Evolutionary conservation across 179 eudicot genomes (phyloP), one percentile per base, ranked within the genome.

Genomic region (Amaranthus tricolor): DNA sequence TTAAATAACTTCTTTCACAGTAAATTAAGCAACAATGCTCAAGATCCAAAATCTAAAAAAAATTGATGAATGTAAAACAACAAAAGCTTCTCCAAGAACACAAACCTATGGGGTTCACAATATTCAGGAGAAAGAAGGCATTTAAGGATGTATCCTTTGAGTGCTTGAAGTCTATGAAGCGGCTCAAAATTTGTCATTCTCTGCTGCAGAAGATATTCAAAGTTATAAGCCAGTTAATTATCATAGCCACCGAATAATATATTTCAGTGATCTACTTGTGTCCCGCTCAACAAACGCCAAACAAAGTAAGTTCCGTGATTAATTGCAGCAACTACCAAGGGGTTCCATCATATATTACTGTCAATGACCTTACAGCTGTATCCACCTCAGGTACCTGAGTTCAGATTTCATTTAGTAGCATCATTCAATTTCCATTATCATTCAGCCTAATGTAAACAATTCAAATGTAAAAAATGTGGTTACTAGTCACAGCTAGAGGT

Each of bases 291-390:
- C 85, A 95, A 86, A 60, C 97, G 96, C 99, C 97, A 95, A 66
- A 95, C 96, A 68, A 90, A 95, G 75, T 97, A 95, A 65, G 97
- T 95, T 56, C 99, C 99, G 40, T 88, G 74, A 66, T 89, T 95
- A 71, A 92, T 94, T 74, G 99, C 99, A 80, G 99, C 99, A 72
- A 92, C 97, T 40, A 92, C 96, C 88, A 95, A 86, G 81, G n/a
- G n/a, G 91, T 84, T 69, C 99, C 99, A 74, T 95, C 99, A 91
- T 90, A 95, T 97, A 95, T 95, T 16, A 92, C 97, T 58, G 97
- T 90, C 78, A 95, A 82, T 24, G 99, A 95, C 79, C 99, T 86
- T 62, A 92, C 90, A 77, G 99, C 97, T 72, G 93, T 89, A 81
- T 95, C 99, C 77, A 95, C 99, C 84, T 95, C 99, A 12, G 99